Evolutionary conservation across 2,329 filamentous ascomycete species (phyloP).

Genomic region (Exserohilum rostratum): DNA sequence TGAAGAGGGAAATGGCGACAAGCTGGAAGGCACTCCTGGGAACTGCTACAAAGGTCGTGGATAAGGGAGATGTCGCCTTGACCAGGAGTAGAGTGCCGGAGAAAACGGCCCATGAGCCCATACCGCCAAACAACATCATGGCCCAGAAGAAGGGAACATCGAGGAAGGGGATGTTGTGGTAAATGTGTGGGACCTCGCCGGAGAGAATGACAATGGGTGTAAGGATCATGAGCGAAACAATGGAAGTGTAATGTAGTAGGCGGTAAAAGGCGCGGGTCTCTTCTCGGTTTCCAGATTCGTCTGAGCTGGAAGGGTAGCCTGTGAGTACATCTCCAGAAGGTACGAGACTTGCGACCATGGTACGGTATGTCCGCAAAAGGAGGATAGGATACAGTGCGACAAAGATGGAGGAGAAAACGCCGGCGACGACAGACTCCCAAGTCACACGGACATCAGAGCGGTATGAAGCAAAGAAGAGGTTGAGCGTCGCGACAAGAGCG

Average conservation of each 20-base stretch:
- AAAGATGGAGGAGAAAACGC: constrained; percentile 59
- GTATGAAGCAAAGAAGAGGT: constrained; percentile 57
- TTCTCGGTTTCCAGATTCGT: constrained; percentile 48
- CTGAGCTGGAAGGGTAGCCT: constrained; percentile 44
- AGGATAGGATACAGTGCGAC: constrained; percentile 60
- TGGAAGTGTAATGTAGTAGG: constrained; percentile 59
- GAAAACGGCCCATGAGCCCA: constrained; percentile 58
- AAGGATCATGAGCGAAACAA: constrained; percentile 57
- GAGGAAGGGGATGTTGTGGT: constrained; percentile 60
- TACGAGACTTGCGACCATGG: constrained; percentile 52
- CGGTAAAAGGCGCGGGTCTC: constrained; percentile 60
- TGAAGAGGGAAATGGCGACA: constrained; percentile 55
- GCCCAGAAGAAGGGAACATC: constrained; percentile 64
- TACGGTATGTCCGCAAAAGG: constrained; percentile 57
- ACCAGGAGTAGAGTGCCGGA: constrained; percentile 56
- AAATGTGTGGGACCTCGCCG: constrained; percentile 57
- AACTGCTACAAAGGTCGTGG: constrained; percentile 57
- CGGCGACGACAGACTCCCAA: constrained; percentile 58
- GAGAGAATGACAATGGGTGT: constrained; percentile 58
- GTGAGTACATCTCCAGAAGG: constrained; percentile 54
- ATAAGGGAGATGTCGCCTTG: constrained; percentile 58
- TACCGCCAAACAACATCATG: constrained; percentile 56
- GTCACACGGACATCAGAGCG: constrained; percentile 56
- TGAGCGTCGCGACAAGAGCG: constrained; percentile 58
- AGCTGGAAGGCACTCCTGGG: constrained; percentile 58